phyloP scores from a whole-genome alignment of 768 basidiomycete species.

The Clathrus columnatus region DNA sequence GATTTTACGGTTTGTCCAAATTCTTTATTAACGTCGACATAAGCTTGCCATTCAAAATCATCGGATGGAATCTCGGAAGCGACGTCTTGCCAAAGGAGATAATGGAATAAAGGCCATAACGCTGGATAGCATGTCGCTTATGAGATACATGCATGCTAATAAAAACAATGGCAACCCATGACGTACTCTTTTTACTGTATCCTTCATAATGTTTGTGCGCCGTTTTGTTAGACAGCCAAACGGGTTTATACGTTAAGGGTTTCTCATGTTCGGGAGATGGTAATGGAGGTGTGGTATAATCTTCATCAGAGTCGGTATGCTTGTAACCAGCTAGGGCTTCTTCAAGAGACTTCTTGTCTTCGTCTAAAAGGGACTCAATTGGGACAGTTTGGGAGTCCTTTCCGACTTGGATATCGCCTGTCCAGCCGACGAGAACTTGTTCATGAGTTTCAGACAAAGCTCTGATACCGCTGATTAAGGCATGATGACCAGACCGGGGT shows the following conservation, averaged over 20 bases:
- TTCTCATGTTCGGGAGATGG: constrained; percentile 25
- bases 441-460: constrained; percentile 78
- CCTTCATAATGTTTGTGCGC: constrained; percentile 95
- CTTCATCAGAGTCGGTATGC: constrained; percentile 31
- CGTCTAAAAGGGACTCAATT: constrained; percentile 40
- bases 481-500: constrained; percentile 82
- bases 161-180: not conserved
- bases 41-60: constrained; percentile 63
- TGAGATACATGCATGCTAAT: no score
- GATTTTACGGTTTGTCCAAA: constrained; percentile 47
- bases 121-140: no score
- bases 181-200: constrained; percentile 94
- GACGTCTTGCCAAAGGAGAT: constrained; percentile 96
- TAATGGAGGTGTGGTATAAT: constrained; percentile 10
- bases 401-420: constrained; percentile 69
- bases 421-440: constrained; percentile 90
- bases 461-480: constrained; percentile 90
- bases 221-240: constrained; percentile 84
- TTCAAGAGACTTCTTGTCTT: constrained; percentile 61
- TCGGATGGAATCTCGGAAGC: constrained; percentile 83
- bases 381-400: constrained; percentile 34
- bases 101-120: constrained; percentile 97
- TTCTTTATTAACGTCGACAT: constrained; percentile 73
- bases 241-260: constrained; percentile 72
- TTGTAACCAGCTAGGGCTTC: constrained; percentile 53